Percentiles rank a stretch among this genome's conserved stretches.
Conservation (phyloP, 192 early-diverging fungal genomes). For the Backusella luteola region DNA sequence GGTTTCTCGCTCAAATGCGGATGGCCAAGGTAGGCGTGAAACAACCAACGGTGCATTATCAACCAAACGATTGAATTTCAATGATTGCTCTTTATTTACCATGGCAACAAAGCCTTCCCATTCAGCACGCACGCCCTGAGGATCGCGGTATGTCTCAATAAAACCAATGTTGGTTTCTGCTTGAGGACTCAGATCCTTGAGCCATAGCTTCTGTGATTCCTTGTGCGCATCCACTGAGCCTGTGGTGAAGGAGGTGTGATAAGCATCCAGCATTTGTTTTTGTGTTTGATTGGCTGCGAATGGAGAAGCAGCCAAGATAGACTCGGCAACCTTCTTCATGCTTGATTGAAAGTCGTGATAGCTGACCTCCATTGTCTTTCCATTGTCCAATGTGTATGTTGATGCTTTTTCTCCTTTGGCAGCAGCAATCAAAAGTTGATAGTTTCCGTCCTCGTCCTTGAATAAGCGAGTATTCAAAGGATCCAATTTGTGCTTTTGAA, state of each 20-base stretch:
- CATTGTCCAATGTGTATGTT: slow-evolving; percentile 31
- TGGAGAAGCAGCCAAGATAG: slow-evolving; percentile 36
- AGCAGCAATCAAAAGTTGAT: slow-evolving; percentile 37
- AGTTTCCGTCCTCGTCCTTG: slow-evolving; percentile 27
- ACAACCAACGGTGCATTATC: slow-evolving; percentile 47
- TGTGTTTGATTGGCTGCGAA: slow-evolving; percentile 55
- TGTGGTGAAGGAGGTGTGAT: slow-evolving; percentile 50
- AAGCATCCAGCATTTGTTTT: slow-evolving; percentile 46
- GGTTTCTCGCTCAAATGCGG: slow-evolving; percentile 46
- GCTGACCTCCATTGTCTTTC: slow-evolving; percentile 33
- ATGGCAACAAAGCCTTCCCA: slow-evolving; percentile 67
- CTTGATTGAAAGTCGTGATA: slow-evolving; percentile 45
- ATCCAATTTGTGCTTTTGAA: slow-evolving; percentile 24
- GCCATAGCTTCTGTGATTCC: slow-evolving; percentile 54
- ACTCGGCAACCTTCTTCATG: slow-evolving; percentile 40
- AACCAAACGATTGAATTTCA: slow-evolving; percentile 57
- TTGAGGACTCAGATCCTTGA: slow-evolving; percentile 50
- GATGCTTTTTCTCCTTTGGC: slow-evolving; percentile 21
- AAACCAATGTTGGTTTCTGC: slow-evolving; percentile 62
- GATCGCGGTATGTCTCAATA: slow-evolving; percentile 61
- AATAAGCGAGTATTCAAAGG: slow-evolving; percentile 32
- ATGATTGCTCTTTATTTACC: slow-evolving; percentile 57
- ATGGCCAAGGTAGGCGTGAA: slow-evolving; percentile 47
- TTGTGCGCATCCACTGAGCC: slow-evolving; percentile 59
- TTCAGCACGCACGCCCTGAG: slow-evolving; percentile 57